Conservation (phyloP, 2,329 filamentous ascomycete species). For the Ophiocordyceps australis region DNA sequence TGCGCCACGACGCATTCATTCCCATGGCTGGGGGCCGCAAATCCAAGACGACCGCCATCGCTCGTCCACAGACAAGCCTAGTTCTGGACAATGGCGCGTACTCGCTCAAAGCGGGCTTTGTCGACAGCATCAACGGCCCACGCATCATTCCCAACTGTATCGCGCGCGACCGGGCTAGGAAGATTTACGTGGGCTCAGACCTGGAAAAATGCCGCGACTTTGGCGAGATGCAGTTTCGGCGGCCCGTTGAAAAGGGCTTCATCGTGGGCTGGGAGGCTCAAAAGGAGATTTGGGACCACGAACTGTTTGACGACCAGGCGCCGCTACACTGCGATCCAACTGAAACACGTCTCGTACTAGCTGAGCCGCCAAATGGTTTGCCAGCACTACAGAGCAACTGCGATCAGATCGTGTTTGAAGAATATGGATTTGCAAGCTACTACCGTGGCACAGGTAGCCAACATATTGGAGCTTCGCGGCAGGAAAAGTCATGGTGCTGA, state of each 20-base stretch:
- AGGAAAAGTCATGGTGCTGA: background rate
- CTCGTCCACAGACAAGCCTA: conserved; percentile 49
- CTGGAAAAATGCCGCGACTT: conserved; percentile 69
- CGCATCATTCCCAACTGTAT: conserved; percentile 74
- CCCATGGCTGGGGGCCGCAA: conserved; percentile 30
- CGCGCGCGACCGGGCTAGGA: conserved; percentile 61
- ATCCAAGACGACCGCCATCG: conserved; percentile 28
- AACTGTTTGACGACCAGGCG: conserved; percentile 59
- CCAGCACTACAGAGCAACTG: conserved; percentile 71
- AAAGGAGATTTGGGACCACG: conserved; percentile 87
- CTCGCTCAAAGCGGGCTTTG: conserved; percentile 80
- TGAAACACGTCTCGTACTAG: conserved; percentile 68
- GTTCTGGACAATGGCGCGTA: conserved; percentile 88
- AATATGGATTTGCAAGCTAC: conserved; percentile 84
- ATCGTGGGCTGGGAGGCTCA: conserved; percentile 94
- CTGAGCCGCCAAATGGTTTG: conserved; percentile 72
- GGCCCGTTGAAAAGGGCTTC: conserved; percentile 87
- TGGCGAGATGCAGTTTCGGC: conserved; percentile 70
- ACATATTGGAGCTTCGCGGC: no score
- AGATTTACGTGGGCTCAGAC: conserved; percentile 65
- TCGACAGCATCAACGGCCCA: conserved; percentile 35
- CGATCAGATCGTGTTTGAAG: conserved; percentile 94
- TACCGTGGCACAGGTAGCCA: conserved; percentile 54
- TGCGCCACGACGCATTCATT: no score
- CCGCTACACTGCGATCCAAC: conserved; percentile 52